Evolutionary conservation across 2,329 filamentous ascomycete species (phyloP).

Genomic region (Blumeria graminis): DNA sequence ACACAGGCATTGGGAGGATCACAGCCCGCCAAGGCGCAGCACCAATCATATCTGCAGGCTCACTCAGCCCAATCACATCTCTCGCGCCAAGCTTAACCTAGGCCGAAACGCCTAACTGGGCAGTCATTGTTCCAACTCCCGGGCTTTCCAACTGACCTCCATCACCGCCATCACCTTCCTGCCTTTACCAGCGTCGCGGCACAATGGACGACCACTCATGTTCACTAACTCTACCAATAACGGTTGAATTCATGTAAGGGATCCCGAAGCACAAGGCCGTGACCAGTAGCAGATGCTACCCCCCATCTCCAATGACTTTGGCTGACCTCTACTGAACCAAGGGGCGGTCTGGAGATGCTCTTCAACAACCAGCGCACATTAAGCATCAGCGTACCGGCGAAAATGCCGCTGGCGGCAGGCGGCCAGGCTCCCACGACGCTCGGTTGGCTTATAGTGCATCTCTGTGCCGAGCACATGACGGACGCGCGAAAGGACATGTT

Average conservation of each 20-base stretch:
- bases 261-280: neutral
- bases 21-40: too few relatives aligned
- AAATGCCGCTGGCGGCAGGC: constrained; percentile 18
- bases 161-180: too few relatives aligned
- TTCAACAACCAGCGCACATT: constrained; percentile 66
- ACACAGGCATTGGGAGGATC: too few relatives aligned
- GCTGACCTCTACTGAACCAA: constrained; percentile 14
- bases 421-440: constrained; percentile 41
- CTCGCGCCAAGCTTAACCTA: too few relatives aligned
- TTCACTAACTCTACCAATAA: constrained; percentile 20
- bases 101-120: too few relatives aligned
- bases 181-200: too few relatives aligned
- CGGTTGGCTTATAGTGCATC: constrained; percentile 50
- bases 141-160: too few relatives aligned
- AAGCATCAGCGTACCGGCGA: constrained; percentile 40
- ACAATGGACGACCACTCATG: too few relatives aligned
- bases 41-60: too few relatives aligned
- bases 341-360: constrained; percentile 82
- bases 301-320: too few relatives aligned
- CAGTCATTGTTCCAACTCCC: too few relatives aligned
- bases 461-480: constrained; percentile 64
- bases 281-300: neutral
- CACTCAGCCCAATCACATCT: too few relatives aligned
- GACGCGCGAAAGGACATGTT: constrained; percentile 74
- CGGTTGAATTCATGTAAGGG: constrained; percentile 40